Evolutionary conservation across 2,329 filamentous ascomycete genomes (phyloP), one percentile per base, ranked within the genome.

Genomic region (Aspergillus viridinutans): DNA sequence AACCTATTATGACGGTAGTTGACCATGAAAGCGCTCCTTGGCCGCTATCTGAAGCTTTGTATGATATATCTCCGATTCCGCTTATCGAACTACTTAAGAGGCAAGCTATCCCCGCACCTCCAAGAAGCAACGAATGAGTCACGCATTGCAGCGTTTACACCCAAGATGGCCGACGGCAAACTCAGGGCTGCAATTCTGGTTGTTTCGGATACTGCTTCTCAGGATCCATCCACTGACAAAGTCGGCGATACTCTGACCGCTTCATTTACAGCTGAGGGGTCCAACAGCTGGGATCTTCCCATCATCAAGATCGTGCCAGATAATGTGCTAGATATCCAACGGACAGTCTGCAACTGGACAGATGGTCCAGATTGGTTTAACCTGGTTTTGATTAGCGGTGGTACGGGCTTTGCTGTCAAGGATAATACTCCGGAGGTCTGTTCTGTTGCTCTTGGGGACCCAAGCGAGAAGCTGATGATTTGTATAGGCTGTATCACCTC

Each of bases 371-470:
- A 82, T 4, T 81, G 81, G 50, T 73, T 80, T 3, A 93, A 96
- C 73, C 76, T 97, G 57, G 84, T 99, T 58, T 74, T 97, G 49
- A 93, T 92, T 0, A 96, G 91, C 6, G 94, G 94, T 23, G 94
- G 94, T 2, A 99, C 94, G 1, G 94, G 94, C 0, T 99, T 99
- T 74, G 89, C 94, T 7, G 80, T 86, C 10, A 84, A 88, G 55
- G 94, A 99, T 77, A 80, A 83, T 45, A 99, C 94, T 0, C 94
- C 94, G 2, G 94, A 97, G 82, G 90, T 92, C 72, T 62, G 76
- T 71, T 49, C 55, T 29, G 12, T 3, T 54, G 29, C 49, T 20
- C 26, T 50, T 48, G 17, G n/a, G 35, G 12, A 40, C 23, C 23
- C 35, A 38, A 26, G 50, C 23, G 23, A 59, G 52, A 47, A 57